Evolutionary conservation across 441 rosid species (phyloP).

Genomic region (Croton setiger): DNA sequence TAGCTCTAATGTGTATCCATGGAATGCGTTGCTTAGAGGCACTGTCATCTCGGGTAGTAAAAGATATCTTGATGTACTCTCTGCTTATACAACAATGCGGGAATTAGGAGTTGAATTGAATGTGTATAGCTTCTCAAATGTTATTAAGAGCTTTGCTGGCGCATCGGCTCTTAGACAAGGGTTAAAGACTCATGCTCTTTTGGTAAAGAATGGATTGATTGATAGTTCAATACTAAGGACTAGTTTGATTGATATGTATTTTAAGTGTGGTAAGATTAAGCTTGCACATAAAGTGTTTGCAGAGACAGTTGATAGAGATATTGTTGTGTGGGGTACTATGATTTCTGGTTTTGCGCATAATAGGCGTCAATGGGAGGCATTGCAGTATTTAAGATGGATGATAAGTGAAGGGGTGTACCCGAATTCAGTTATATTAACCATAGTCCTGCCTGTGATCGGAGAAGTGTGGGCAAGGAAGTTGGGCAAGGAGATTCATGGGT

Average conservation of each 20-base stretch:
- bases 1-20: conserved; percentile 44
- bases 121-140: conserved; percentile 59
- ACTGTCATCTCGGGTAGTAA: conserved; percentile 63
- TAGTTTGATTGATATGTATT: conserved; percentile 70
- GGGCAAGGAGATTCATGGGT: conserved; percentile 77
- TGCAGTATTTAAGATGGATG: conserved; percentile 60
- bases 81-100: conserved; percentile 62
- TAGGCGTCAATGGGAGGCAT: conserved; percentile 54
- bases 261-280: conserved; percentile 68
- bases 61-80: conserved; percentile 52
- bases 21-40: conserved; percentile 88
- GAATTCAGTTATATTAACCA: conserved; percentile 63
- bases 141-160: conserved; percentile 81
- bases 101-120: conserved; percentile 60
- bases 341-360: conserved; percentile 78
- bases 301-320: conserved; percentile 55
- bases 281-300: conserved; percentile 59
- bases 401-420: conserved; percentile 55
- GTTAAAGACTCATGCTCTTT: conserved; percentile 64
- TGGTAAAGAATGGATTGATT: conserved; percentile 65
- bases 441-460: conserved; percentile 64
- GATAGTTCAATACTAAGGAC: conserved; percentile 52
- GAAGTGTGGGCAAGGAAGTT: conserved; percentile 45
- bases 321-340: conserved; percentile 80
- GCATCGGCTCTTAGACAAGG: conserved; percentile 73